Evolutionary conservation across 2,329 filamentous ascomycete species (phyloP), one percentile per base, ranked within the genome.

Genomic region (Chaetomium sp.): DNA sequence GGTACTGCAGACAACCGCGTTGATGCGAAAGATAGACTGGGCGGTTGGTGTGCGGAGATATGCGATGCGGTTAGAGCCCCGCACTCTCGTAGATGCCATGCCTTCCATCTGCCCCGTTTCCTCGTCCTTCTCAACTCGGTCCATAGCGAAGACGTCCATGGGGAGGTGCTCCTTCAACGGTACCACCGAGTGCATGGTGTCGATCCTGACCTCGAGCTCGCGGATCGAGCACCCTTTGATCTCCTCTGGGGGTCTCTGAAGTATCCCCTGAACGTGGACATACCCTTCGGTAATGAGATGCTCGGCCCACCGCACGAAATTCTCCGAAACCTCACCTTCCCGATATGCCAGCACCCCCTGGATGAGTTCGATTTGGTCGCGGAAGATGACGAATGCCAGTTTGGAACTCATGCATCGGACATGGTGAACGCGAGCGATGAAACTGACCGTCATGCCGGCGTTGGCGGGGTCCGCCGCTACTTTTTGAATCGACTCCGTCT

Each of bases 271-370:
- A 63, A 96, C 87, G 64, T 91, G 85, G 5, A 97, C 87, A 58
- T 97, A 85, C 8, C 88, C 90, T 74, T 96, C 93, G 6, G 88
- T 81, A 62, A 89, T 87, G 54, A 97, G 81, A 74, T 92, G 91
- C 77, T 96, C 91, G 2, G 91, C 91, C 90, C 92, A 96, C 73
- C 91, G 89, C 31, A 97, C 83, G 83, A 97, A 94, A 71, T 90
- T 84, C 64, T 87, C 83, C 1, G 90, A 89, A 12, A 90, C 83
- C 56, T 81, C 80, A 7, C 86, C 85, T 69, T 87, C 80, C 72
- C 79, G 67, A 75, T 82, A 79, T 25, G 86, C 81, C 49, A 97
- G 80, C 2, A 97, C 91, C 67, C 92, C 93, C 76, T 97, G 93
- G 59, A 97, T 86, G 27, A 92, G 95, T 69, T 85, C 83, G 13